Conservation (phyloP, 2,329 filamentous ascomycete species). For the Cladosporium colombiae region DNA sequence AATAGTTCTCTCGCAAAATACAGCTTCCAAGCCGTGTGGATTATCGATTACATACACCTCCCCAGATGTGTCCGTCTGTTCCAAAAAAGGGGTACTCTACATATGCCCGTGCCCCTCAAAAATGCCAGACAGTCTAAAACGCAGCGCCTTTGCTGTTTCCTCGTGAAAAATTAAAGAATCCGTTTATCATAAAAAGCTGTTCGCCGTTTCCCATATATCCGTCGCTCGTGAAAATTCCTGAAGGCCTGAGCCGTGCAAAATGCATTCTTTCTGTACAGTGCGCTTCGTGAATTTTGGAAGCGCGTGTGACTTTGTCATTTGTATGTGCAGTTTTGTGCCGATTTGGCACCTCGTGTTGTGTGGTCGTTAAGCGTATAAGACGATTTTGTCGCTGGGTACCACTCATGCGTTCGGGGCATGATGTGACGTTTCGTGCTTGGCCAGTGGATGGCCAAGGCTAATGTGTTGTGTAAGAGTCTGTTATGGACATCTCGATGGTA, state of each 20-base stretch:
- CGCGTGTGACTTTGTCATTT: background rate
- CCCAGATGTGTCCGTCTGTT: background rate
- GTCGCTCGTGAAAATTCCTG: background rate
- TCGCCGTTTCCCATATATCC: constrained; percentile 6
- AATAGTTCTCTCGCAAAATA: background rate
- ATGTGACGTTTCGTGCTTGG: background rate
- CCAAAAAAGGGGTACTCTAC: background rate
- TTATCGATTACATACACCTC: background rate
- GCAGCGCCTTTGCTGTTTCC: background rate
- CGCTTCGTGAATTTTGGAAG: background rate
- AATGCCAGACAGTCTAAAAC: background rate
- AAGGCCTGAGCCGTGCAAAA: background rate
- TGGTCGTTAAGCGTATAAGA: background rate
- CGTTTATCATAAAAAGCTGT: constrained; percentile 5
- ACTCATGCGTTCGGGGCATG: background rate
- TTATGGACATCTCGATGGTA: background rate
- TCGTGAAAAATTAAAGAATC: background rate
- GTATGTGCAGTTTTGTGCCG: background rate
- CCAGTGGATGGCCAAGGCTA: background rate
- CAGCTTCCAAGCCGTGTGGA: background rate
- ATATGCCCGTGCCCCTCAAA: background rate
- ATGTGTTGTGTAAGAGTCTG: background rate
- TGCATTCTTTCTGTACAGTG: background rate
- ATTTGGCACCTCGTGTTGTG: background rate
- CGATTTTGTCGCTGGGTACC: background rate